Percentiles rank a stretch among this genome's conserved stretches.
phyloP scores from a whole-genome alignment of 78 protist genomes.

The Dictyostelium citrinum region DNA sequence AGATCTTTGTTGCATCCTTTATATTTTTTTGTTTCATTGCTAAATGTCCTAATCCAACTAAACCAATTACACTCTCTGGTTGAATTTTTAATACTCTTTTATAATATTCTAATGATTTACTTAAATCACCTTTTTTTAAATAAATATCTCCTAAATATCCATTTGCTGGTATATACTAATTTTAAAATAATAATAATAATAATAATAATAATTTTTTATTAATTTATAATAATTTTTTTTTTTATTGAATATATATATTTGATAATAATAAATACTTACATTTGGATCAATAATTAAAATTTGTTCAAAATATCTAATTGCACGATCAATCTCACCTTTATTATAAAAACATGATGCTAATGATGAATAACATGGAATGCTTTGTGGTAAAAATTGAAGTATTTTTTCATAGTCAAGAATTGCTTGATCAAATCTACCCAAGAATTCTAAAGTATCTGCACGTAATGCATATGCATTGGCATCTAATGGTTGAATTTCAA shows the following conservation, averaged over 20 bases:
- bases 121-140: background rate
- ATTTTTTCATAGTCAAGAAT: constrained; percentile 35
- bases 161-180: constrained; percentile 51
- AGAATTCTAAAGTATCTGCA: background rate
- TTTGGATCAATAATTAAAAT: constrained; percentile 19
- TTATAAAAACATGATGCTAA: constrained; percentile 27
- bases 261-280: background rate
- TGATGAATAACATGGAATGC: constrained; percentile 10
- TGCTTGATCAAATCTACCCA: constrained; percentile 5
- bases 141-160: constrained; percentile 60
- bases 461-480: constrained; percentile 31
- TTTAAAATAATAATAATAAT: no score
- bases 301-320: constrained; percentile 23
- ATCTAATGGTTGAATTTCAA: background rate
- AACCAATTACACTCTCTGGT: constrained; percentile 19
- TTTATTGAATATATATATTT: no score
- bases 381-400: background rate
- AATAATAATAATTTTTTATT: no score
- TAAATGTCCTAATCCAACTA: constrained; percentile 25
- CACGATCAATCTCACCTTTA: background rate
- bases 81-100: background rate
- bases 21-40: constrained; percentile 26
- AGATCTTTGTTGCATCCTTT: constrained; percentile 14
- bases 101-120: constrained; percentile 16
- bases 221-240: no score